Conservation (phyloP, 345 rosid genomes). For the Turnera subulata region DNA sequence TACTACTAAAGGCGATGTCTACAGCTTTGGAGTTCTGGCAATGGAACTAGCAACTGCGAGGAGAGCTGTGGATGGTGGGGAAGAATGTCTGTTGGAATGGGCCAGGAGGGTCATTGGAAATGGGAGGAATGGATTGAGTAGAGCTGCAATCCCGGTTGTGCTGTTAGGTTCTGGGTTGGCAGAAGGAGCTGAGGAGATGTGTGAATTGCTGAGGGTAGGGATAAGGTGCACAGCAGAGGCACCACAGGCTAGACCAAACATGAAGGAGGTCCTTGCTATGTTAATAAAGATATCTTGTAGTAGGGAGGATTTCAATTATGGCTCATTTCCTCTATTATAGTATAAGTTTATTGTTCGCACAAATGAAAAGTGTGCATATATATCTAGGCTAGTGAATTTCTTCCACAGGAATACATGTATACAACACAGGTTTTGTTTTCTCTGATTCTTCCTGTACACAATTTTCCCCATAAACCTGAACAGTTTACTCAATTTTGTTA, state of each 20-base stretch:
- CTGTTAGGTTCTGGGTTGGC: slow-evolving; percentile 63
- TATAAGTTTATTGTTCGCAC: not conserved
- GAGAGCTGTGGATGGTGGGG: slow-evolving; percentile 87
- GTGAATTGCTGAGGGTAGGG: slow-evolving; percentile 57
- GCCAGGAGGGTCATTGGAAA: slow-evolving; percentile 56
- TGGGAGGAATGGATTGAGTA: slow-evolving; percentile 22
- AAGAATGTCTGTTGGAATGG: slow-evolving; percentile 93
- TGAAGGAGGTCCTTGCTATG: slow-evolving; percentile 76
- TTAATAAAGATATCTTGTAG: slow-evolving; percentile 41
- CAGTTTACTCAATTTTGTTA: not conserved
- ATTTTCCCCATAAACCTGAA: not conserved
- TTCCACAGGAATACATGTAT: not conserved
- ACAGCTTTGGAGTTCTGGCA: slow-evolving; percentile 74
- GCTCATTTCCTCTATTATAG: not conserved
- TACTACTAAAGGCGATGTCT: slow-evolving; percentile 91
- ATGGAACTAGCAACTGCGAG: slow-evolving; percentile 93
- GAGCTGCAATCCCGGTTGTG: slow-evolving; percentile 37
- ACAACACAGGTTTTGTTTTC: not conserved
- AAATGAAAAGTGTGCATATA: not conserved
- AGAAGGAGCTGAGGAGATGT: slow-evolving; percentile 64
- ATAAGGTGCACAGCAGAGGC: slow-evolving; percentile 68
- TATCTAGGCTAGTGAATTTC: not conserved
- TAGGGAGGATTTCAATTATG: not conserved
- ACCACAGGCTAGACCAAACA: slow-evolving; percentile 83
- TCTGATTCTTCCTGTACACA: not conserved